Base-by-base conservation (phyloP, 345 rosid species). In the Luvunga scandens region DNA sequence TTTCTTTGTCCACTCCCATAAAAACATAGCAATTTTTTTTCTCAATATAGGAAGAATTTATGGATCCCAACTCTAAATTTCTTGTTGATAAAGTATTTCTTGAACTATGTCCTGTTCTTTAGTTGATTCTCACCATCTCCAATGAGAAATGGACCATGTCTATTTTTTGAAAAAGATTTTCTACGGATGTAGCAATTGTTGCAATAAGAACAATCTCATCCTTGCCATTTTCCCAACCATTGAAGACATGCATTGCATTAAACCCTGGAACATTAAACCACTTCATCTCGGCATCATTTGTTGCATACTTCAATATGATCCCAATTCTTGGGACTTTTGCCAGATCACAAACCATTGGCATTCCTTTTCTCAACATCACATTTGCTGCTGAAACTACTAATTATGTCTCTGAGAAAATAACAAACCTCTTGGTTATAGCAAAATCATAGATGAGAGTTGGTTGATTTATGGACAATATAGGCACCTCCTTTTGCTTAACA, bases 181-280 rank as follows among this genome's bases (percentile, higher is more conserved):
- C 70, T 0, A 78, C 21, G 22, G 22, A 39, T 14, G 18, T 45
- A 30, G 62, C 36, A 28, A 66, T 76, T 2, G 81, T 70, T 28
- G 85, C 85, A 1, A 83, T 62, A 14, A 83, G 0, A 13, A 80
- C 83, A 2, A 79, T 36, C 31, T 77, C 83, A 4, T 79, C 72
- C 0, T 68, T 72, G 1, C 48, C 75, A 50, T 76, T 34, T 59
- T 81, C 84, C 84, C 84, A 81, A 3, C 79, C 78, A 63, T 81
- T 81, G 10, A 78, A 6, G 9, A 81, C 33, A 39, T 83, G 85
- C 36, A 75, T 5, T 7, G 59, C 72, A 18, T 79, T 76, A 2
- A 83, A 79, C 2, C 73, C 71, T 4, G 63, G 80, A 36, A 66
- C 42, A 1, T 48, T 14, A 38, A 79, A 71, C 82, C 85, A 83